Percentiles rank a stretch among this genome's conserved stretches.
Evolutionary conservation across 768 basidiomycete species (phyloP).

Genomic region (Leucocoprinus sp.): DNA sequence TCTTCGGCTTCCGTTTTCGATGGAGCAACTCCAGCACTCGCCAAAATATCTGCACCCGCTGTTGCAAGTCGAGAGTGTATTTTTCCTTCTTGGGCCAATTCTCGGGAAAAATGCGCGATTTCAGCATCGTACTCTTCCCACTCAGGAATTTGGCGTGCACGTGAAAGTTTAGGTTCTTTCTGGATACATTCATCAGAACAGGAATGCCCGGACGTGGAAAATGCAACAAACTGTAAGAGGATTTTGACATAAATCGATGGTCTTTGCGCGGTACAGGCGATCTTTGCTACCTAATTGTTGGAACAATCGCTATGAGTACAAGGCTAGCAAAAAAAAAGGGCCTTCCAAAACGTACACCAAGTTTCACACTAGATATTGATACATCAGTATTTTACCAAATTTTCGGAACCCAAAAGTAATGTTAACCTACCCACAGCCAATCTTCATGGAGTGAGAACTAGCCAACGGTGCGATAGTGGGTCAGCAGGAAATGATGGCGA

Average conservation of each 20-base stretch:
- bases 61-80: slow-evolving; percentile 61
- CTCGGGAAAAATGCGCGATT: slow-evolving; percentile 74
- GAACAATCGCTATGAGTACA: background rate
- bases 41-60: slow-evolving; percentile 63
- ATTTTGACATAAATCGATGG: slow-evolving; percentile 95
- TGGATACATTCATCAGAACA: slow-evolving; percentile 22
- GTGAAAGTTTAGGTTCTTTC: slow-evolving; percentile 95
- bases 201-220: background rate
- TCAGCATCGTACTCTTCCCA: slow-evolving; percentile 95
- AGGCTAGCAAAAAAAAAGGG: background rate
- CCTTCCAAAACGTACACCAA: slow-evolving; percentile 64
- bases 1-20: background rate
- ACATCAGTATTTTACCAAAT: background rate
- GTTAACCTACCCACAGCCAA: slow-evolving; percentile 82
- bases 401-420: background rate
- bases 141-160: slow-evolving; percentile 93
- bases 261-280: slow-evolving; percentile 71
- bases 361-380: slow-evolving; percentile 73
- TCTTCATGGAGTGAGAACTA: slow-evolving; percentile 85
- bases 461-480: background rate
- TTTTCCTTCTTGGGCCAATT: slow-evolving; percentile 61
- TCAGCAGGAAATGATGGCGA: background rate
- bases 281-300: slow-evolving; percentile 64
- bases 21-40: slow-evolving; percentile 28
- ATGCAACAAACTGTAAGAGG: slow-evolving; percentile 71